Conservation (phyloP, 2,329 filamentous ascomycete genomes). For the Phyllosticta paracitricarpa region DNA sequence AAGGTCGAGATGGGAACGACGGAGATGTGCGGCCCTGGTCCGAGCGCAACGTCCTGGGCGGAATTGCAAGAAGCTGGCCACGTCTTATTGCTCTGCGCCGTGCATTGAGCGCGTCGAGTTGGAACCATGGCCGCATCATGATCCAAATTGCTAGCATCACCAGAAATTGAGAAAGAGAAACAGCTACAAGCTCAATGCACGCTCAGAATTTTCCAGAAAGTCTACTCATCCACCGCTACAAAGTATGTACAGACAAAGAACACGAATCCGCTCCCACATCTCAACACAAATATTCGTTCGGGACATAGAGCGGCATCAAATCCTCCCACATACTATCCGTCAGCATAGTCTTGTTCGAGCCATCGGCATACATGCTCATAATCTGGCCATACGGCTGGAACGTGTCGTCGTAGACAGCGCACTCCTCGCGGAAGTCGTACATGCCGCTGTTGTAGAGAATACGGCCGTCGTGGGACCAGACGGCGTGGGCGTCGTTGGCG, state of each 20-base stretch:
- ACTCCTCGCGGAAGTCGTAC: constrained; percentile 37
- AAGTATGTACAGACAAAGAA: background rate
- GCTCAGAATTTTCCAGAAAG: background rate
- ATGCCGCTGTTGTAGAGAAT: constrained; percentile 34
- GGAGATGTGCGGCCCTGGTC: background rate
- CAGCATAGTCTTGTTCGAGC: constrained; percentile 15
- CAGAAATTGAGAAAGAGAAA: background rate
- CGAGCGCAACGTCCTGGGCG: background rate
- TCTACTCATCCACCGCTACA: background rate
- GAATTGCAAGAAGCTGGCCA: background rate
- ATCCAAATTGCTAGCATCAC: too few relatives aligned
- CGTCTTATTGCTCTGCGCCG: background rate
- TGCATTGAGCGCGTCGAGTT: background rate
- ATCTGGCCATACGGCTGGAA: constrained; percentile 39
- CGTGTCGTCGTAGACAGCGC: constrained; percentile 32
- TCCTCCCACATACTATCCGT: constrained; percentile 16
- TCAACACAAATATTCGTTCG: constrained; percentile 11
- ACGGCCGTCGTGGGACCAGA: constrained; percentile 33
- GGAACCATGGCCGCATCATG: background rate
- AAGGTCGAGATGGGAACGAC: background rate
- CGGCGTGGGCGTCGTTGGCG: constrained; percentile 36
- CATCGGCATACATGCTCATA: constrained; percentile 35
- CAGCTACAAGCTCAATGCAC: background rate
- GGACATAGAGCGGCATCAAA: constrained; percentile 15
- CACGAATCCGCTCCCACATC: background rate